Percentiles rank a stretch among this genome's conserved stretches.
Conservation (phyloP, 1,284 basidiomycete genomes). For the Irpex lacteus region DNA sequence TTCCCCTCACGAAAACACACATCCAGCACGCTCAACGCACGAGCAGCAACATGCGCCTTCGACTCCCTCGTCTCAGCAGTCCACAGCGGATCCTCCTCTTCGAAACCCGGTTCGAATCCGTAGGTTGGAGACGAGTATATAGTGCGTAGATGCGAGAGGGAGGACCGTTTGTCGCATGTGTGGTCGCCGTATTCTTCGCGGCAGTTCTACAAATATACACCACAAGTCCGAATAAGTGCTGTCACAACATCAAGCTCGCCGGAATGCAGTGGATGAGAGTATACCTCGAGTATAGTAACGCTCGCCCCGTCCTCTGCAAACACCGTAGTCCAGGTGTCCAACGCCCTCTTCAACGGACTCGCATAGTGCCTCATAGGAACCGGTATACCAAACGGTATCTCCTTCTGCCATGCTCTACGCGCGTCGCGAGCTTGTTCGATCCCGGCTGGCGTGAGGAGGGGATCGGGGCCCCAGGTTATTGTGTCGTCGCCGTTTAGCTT, state of each 20-base stretch:
- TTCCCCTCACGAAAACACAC: constrained; percentile 50
- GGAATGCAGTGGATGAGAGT: not conserved
- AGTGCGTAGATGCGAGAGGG: constrained; percentile 48
- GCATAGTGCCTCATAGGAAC: constrained; percentile 63
- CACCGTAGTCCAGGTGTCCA: constrained; percentile 65
- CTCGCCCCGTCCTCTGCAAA: constrained; percentile 37
- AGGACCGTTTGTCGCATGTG: constrained; percentile 69
- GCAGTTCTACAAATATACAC: constrained; percentile 41
- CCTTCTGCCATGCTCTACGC: constrained; percentile 55
- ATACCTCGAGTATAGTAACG: constrained; percentile 31
- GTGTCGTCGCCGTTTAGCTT: constrained; percentile 68
- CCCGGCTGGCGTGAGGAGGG: constrained; percentile 68
- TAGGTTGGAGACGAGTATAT: constrained; percentile 55
- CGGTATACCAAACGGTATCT: constrained; percentile 52
- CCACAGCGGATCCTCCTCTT: constrained; percentile 76
- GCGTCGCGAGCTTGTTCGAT: constrained; percentile 59
- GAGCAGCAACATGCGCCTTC: constrained; percentile 47
- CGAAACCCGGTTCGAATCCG: constrained; percentile 62
- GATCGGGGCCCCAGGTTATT: constrained; percentile 82
- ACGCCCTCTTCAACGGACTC: constrained; percentile 73
- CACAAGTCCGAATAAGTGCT: too few species aligned
- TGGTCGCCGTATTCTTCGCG: constrained; percentile 71
- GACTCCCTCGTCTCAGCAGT: constrained; percentile 63
- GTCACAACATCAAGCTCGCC: too few species aligned
- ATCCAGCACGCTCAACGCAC: constrained; percentile 60